Evolutionary conservation across 352 stramenopile genomes (phyloP).

Genomic region (Phytophthora multivora): DNA sequence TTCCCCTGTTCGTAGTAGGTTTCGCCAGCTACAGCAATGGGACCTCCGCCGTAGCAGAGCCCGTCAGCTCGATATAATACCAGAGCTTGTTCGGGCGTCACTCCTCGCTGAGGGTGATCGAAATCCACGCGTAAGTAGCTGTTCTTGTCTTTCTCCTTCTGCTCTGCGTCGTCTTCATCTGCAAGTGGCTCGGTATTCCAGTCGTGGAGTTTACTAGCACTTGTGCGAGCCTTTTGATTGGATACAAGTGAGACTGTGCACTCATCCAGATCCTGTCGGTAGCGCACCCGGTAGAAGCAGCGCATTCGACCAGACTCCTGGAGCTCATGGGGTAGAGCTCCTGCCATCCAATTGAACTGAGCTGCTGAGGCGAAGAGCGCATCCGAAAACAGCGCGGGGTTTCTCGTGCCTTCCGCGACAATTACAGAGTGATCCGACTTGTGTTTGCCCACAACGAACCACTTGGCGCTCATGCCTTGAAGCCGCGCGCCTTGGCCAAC

Average conservation of each 20-base stretch:
- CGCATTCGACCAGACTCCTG: slow-evolving; percentile 44
- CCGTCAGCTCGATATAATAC: slow-evolving; percentile 87
- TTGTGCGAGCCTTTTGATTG: slow-evolving; percentile 31
- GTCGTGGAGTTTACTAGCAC: slow-evolving; percentile 58
- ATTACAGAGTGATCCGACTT: slow-evolving; percentile 80
- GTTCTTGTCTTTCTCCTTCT: not conserved
- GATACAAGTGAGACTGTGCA: slow-evolving; percentile 72
- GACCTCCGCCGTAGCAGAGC: slow-evolving; percentile 79
- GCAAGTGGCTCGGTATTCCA: slow-evolving; percentile 31
- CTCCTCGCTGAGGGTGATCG: slow-evolving; percentile 77
- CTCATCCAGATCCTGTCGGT: slow-evolving; percentile 71
- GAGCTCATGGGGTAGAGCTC: slow-evolving; percentile 48
- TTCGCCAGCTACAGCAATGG: slow-evolving; percentile 62
- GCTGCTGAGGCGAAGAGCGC: slow-evolving; percentile 71
- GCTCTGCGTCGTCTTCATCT: slow-evolving; percentile 11
- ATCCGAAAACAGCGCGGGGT: slow-evolving; percentile 92
- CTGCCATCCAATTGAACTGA: slow-evolving; percentile 93
- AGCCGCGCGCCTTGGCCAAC: slow-evolving; percentile 94
- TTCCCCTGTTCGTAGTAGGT: slow-evolving; percentile 77
- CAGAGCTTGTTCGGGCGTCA: slow-evolving; percentile 85
- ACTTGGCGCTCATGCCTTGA: slow-evolving; percentile 88
- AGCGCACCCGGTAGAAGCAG: slow-evolving; percentile 83
- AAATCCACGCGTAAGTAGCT: slow-evolving; percentile 78
- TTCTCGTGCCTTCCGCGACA: slow-evolving; percentile 89
- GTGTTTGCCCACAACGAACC: slow-evolving; percentile 87